These are phyloP conservation scores for Arthrobotrys entomopaga DNA, from an alignment of 2,329 filamentous ascomycete species.

Conservation along the genomic window DNA sequence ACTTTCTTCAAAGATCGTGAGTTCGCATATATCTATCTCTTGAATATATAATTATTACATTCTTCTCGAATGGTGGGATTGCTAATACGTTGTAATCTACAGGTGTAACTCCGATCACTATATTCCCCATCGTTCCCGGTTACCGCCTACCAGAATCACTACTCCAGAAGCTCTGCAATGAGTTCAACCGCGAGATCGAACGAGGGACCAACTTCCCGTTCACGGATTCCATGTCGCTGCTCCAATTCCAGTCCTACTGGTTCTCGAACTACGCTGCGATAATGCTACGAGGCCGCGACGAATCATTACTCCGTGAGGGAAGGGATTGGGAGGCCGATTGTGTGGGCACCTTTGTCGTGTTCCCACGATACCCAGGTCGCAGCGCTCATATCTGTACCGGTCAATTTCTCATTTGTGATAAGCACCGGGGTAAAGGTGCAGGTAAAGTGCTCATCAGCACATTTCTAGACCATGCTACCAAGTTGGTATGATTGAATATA, in stretches of 20 bases:
- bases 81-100: background rate
- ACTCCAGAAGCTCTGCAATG: constrained; percentile 72
- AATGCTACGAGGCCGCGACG: constrained; percentile 74
- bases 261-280: constrained; percentile 78
- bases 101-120: constrained; percentile 71
- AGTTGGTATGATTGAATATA: constrained; percentile 63
- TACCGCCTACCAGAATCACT: constrained; percentile 71
- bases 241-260: constrained; percentile 75
- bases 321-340: constrained; percentile 74
- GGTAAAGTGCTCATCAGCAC: constrained; percentile 79
- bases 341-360: constrained; percentile 60
- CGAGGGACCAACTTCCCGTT: constrained; percentile 79
- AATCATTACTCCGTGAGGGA: constrained; percentile 62
- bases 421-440: constrained; percentile 77
- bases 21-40: background rate
- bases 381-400: constrained; percentile 82
- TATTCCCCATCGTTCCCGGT: constrained; percentile 73
- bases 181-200: constrained; percentile 77
- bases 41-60: background rate
- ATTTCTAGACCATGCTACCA: constrained; percentile 80
- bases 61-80: background rate
- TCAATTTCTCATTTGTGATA: constrained; percentile 79
- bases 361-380: constrained; percentile 63
- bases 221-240: constrained; percentile 71
- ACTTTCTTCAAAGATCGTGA: constrained; percentile 54